phyloP scores from a whole-genome alignment of 1,284 basidiomycete species.

The Apiotrichum laibachii region DNA sequence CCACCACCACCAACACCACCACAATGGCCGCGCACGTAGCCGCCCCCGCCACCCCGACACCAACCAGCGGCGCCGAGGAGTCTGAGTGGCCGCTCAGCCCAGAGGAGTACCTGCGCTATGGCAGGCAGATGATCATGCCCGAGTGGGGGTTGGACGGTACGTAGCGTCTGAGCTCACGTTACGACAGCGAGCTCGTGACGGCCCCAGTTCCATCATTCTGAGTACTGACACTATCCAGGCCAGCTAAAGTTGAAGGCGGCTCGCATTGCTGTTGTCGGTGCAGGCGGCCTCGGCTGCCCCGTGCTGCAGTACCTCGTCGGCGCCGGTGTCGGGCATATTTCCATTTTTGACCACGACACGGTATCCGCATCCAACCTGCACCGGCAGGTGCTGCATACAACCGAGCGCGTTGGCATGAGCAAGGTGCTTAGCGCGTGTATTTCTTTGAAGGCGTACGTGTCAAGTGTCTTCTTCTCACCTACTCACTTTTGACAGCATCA shows the following conservation, averaged over 20 bases:
- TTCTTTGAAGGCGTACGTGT: constrained; percentile 60
- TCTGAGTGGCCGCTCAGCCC: constrained; percentile 22
- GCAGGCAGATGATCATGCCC: constrained; percentile 93
- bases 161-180: too few relatives aligned
- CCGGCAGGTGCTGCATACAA: constrained; percentile 85
- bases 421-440: constrained; percentile 80
- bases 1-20: not conserved
- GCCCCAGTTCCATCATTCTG: not conserved
- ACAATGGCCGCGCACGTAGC: not conserved
- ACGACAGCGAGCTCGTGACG: too few relatives aligned
- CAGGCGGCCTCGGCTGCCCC: constrained; percentile 94
- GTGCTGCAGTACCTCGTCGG: constrained; percentile 89
- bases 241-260: constrained; percentile 76
- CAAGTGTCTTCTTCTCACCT: not conserved
- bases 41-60: not conserved
- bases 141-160: constrained; percentile 79
- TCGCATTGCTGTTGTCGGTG: constrained; percentile 83
- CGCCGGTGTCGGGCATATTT: constrained; percentile 75
- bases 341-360: constrained; percentile 84
- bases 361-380: constrained; percentile 93
- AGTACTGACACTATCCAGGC: constrained; percentile 55
- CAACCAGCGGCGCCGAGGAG: not conserved
- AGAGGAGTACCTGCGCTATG: constrained; percentile 83
- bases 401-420: constrained; percentile 70
- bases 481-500: constrained; percentile 57